A percentile compares a stretch with the other conserved stretches of the same genome.
Evolutionary conservation across 1,139 yeast genomes (phyloP).

Genomic region (Yamadazyma atmosphaerica): DNA sequence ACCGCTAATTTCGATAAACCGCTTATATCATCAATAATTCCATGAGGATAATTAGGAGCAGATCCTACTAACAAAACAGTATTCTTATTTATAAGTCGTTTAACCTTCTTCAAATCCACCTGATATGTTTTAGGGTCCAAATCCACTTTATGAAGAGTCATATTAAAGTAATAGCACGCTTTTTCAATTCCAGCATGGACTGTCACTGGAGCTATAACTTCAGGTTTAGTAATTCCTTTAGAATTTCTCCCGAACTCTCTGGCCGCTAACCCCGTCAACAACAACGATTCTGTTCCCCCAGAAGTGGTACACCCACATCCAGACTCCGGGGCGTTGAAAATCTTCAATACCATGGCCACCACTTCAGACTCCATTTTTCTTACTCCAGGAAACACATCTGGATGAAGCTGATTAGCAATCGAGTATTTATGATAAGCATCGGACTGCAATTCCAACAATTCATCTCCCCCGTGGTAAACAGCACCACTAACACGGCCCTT

Average conservation of each 20-base stretch:
- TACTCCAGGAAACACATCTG: slow-evolving; percentile 95
- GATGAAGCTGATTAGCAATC: slow-evolving; percentile 92
- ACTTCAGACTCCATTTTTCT: slow-evolving; percentile 96
- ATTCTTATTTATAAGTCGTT: slow-evolving; percentile 66
- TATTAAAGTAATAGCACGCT: slow-evolving; percentile 89
- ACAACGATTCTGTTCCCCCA: slow-evolving; percentile 95
- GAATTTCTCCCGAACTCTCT: slow-evolving; percentile 59
- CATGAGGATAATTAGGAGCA: slow-evolving; percentile 97
- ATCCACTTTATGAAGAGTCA: slow-evolving; percentile 80
- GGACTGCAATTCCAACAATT: slow-evolving; percentile 69
- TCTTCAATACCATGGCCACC: slow-evolving; percentile 81
- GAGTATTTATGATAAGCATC: slow-evolving; percentile 74
- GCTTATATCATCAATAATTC: slow-evolving; percentile 87
- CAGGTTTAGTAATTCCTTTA: slow-evolving; percentile 71
- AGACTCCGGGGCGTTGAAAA: slow-evolving; percentile 71
- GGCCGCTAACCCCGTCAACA: slow-evolving; percentile 86
- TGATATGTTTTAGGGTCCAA: slow-evolving; percentile 66
- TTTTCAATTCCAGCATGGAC: slow-evolving; percentile 96
- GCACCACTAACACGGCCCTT: slow-evolving; percentile 91
- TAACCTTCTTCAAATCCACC: slow-evolving; percentile 66
- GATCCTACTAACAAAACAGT: slow-evolving; percentile 88
- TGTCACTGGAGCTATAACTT: slow-evolving; percentile 84
- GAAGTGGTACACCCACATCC: slow-evolving; percentile 91
- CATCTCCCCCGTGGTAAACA: slow-evolving; percentile 91
- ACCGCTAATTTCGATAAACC: slow-evolving; percentile 67